Conservation (phyloP, 768 basidiomycete genomes). For the Pleurotus giganteus region DNA sequence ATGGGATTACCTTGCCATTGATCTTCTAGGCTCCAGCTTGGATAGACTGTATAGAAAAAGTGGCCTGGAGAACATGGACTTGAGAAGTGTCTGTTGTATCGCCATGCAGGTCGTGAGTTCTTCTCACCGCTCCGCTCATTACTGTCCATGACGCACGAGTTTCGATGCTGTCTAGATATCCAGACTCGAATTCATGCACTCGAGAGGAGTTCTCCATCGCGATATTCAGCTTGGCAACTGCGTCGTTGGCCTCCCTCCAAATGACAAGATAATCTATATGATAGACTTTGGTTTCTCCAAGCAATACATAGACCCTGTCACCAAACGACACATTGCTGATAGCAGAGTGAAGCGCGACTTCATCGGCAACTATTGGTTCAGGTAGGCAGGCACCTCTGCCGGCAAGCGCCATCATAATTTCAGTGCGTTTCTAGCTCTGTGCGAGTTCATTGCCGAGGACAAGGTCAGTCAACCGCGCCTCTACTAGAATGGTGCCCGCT, state of each 20-base stretch:
- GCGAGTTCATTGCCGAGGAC: constrained; percentile 73
- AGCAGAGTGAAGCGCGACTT: constrained; percentile 68
- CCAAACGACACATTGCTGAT: constrained; percentile 69
- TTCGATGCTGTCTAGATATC: constrained; percentile 49
- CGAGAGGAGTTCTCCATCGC: constrained; percentile 68
- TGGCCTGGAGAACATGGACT: constrained; percentile 59
- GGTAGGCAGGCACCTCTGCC: constrained; percentile 28
- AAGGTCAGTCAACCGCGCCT: constrained; percentile 42
- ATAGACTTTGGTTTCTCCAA: constrained; percentile 88
- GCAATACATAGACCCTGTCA: constrained; percentile 64
- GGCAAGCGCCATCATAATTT: background rate
- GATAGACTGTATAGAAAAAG: constrained; percentile 58
- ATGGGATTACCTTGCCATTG: constrained; percentile 77
- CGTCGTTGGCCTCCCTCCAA: constrained; percentile 57
- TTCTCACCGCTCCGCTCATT: background rate
- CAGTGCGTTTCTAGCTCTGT: constrained; percentile 44
- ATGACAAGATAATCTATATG: constrained; percentile 69
- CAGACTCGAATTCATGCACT: constrained; percentile 75
- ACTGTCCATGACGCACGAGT: too few species aligned
- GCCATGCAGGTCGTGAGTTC: constrained; percentile 72
- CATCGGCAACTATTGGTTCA: constrained; percentile 85
- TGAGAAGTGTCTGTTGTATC: constrained; percentile 70
- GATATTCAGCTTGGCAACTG: constrained; percentile 83
- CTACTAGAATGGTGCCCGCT: constrained; percentile 10
- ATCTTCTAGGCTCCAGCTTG: constrained; percentile 68